A percentile compares a stretch with the other conserved stretches of the same genome.
Evolutionary conservation across 495 filamentous ascomycete genomes (phyloP).

Genomic region (Elaphomyces granulatus): DNA sequence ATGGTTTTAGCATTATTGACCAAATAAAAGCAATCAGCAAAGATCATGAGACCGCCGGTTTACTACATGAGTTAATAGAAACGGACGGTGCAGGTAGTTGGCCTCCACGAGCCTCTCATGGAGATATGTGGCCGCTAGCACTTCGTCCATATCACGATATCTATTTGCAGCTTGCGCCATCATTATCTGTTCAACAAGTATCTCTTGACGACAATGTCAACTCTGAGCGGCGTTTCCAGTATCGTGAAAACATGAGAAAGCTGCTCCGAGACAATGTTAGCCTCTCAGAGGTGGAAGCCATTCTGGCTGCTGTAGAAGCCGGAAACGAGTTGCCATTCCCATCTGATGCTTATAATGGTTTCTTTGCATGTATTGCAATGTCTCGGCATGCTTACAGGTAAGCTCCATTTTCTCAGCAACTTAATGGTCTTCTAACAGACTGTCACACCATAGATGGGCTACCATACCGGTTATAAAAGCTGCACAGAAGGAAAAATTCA

Average conservation of each 20-base stretch:
- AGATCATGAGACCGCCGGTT: too few species aligned
- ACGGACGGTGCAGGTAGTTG: constrained; percentile 22
- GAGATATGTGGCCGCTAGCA: constrained; percentile 8
- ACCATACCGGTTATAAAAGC: constrained; percentile 26
- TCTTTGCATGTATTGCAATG: constrained; percentile 23
- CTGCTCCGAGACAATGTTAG: constrained; percentile 13
- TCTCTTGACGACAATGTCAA: constrained; percentile 20
- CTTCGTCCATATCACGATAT: constrained; percentile 22
- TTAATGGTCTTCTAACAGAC: neutral
- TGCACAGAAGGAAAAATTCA: constrained; percentile 24
- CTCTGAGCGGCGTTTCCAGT: too few species aligned
- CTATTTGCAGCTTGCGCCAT: constrained; percentile 18
- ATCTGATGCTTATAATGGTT: constrained; percentile 19
- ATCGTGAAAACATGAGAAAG: constrained; percentile 1
- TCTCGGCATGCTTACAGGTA: constrained; percentile 25
- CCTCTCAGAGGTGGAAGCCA: constrained; percentile 10
- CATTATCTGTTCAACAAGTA: constrained; percentile 9
- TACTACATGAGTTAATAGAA: constrained; percentile 14
- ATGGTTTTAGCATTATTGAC: too few species aligned
- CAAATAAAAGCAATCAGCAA: too few species aligned
- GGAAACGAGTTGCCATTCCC: too few species aligned
- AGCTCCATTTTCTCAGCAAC: too few species aligned
- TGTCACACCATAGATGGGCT: constrained; percentile 20
- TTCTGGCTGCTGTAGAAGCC: too few species aligned
- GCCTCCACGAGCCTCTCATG: constrained; percentile 19